Base-by-base conservation (phyloP, 1,284 basidiomycete species). In the Exobasidium rhododendri region DNA sequence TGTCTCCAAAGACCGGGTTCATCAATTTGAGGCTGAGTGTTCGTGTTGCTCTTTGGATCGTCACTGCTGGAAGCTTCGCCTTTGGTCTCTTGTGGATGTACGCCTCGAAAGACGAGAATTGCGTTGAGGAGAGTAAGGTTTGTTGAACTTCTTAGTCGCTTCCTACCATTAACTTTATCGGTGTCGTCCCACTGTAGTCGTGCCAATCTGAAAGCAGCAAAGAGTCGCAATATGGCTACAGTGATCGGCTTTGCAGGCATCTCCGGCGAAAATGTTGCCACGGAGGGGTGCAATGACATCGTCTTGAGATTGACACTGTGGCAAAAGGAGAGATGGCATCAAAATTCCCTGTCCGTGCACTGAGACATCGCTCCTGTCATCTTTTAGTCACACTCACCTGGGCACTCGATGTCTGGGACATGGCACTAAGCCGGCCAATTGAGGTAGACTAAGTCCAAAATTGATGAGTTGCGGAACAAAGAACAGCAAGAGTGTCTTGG, bases 381-480 rank as follows among this genome's bases (percentile, higher is more conserved):
- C n/a, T n/a, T n/a, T n/a, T n/a, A n/a, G n/a, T n/a, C n/a, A n/a
- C 28, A 80, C 84, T 66, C 77, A 92, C 90, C 86, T 85, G 57
- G 96, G 96, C 14, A 99, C 85, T 30, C 96, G 86, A 81, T 98
- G 96, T 47, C 96, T 83, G 1, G 96, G 96, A 75, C 93, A 97
- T 0, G 90, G 89, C 5, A 98, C 90, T 7, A 99, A 80, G 0
- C 91, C 90, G 75, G 97, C 97, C 1, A 99, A 82, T 79, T 99
- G 96, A 2, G 96, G 96, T 70, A 89, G 91, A 24, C 92, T 96
- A 43, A 97, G 84, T 46, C 97, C 56, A 75, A 99, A 99, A 81
- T 99, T 98, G 86, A 97, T 91, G 66, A 97, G 89, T 79, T 99
- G 96, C 3, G 96, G 96, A 32, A 97, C 84, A 83, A 98, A 98